Evolutionary conservation across 2,329 filamentous ascomycete species (phyloP), one percentile per base, ranked within the genome.

Genomic region (Alternaria triticimaculans): DNA sequence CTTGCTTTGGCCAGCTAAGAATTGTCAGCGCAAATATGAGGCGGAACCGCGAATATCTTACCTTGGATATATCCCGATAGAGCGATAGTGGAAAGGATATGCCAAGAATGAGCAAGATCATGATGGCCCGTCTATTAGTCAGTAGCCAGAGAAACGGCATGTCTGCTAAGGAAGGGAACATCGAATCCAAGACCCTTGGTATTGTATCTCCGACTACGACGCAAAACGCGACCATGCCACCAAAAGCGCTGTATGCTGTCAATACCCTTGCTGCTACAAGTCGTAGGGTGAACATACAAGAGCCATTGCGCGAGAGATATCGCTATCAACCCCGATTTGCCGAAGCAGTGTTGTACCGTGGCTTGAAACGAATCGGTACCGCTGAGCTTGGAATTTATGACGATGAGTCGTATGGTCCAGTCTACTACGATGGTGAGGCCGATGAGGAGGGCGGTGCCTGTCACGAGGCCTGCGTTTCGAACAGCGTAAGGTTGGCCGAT

Each of bases 161-260:
- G 28, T 89, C 84, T 43, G 84, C 82, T 63, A 98, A 78, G 3
- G 87, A 88, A 0, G 96, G 94, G 83, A 95, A 97, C 6, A 97
- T 80, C 5, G 94, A 93, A 51, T 86, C 83, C 74, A 98, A 80
- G 51, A 99, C 96, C 78, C 94, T 93, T 4, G 96, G 96, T 76
- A 99, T 97, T 1, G 93, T 94, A 80, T 99, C 96, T 63, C 96
- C 96, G 10, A 99, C 92, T 75, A 99, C 97, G 74, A 99, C 94
- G 70, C 94, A 96, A 80, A 98, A 99, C 14, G 96, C 96, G 60
- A 99, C 89, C 96, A 99, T 99, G 68, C 96, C 96, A 60, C 96
- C 96, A 84, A 98, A 99, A 3, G 96, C 96, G 85, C 84, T 85
- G 65, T 43, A 25, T 14, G 37, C 18, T 30, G 69, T 80, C 65